phyloP scores from a whole-genome alignment of 306 rosid genomes.

The Begonia peltatifolia region DNA sequence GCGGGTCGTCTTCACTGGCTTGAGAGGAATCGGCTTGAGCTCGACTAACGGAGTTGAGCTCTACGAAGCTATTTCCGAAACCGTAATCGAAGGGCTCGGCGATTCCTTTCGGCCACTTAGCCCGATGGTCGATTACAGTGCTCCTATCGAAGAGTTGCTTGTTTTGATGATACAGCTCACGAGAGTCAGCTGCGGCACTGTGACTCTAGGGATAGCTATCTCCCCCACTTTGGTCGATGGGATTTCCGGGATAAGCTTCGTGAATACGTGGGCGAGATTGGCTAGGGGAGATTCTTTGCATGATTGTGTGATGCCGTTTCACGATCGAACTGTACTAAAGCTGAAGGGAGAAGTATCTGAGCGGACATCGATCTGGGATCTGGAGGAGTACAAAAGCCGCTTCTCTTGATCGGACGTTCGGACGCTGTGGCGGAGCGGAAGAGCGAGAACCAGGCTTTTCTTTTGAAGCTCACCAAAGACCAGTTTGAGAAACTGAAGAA shows the following conservation, averaged over 20 bases:
- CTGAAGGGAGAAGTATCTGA: conserved; percentile 10
- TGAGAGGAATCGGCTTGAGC: conserved; percentile 27
- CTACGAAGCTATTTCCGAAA: conserved; percentile 30
- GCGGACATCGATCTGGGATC: neutral
- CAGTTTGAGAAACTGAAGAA: conserved; percentile 31
- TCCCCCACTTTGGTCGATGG: conserved; percentile 51
- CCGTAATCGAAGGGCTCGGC: conserved; percentile 14
- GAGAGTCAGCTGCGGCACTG: conserved; percentile 35
- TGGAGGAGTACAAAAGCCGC: conserved; percentile 16
- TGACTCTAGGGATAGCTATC: conserved; percentile 14
- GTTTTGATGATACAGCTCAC: conserved; percentile 32
- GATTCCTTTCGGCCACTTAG: conserved; percentile 5
- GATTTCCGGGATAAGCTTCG: conserved; percentile 23
- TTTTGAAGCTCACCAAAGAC: conserved; percentile 20
- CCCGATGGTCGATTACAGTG: conserved; percentile 25
- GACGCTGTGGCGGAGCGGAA: conserved; percentile 25
- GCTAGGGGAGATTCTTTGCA: conserved; percentile 29
- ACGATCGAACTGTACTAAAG: conserved; percentile 15
- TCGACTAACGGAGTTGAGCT: conserved; percentile 36
- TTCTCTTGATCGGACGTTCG: conserved; percentile 9
- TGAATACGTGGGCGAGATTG: conserved; percentile 34
- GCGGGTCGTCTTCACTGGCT: conserved; percentile 45
- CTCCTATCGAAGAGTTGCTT: conserved; percentile 36
- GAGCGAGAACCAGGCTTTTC: conserved; percentile 18
- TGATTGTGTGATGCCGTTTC: conserved; percentile 16